Evolutionary conservation across 106 monocot genomes (phyloP), one percentile per base, ranked within the genome.

Genomic region (Agapanthus africanus): DNA sequence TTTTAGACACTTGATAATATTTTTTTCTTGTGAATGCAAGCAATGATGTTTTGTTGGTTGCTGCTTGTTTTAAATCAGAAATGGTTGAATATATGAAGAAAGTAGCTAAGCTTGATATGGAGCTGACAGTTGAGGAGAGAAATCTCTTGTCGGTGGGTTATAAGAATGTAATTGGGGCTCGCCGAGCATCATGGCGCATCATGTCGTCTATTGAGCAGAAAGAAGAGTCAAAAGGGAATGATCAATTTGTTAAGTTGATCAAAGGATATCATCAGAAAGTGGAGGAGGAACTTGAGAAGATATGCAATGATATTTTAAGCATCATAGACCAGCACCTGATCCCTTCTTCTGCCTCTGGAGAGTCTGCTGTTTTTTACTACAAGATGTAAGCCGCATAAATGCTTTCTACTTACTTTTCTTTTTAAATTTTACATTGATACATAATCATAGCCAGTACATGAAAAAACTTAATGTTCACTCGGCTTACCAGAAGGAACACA

Each of bases 171-270:
- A 79, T 74, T 27, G 79, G 79, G 23, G 73, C 79, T 39, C 79
- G 69, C 22, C 61, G 79, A 27, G 79, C 79, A 54, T 79, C 79
- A 23, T 74, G 79, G 79, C 70, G 79, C 51, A 79, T 79, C 23
- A 70, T 79, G 79, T 79, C 79, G 28, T 79, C 79, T 3, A 79
- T 79, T 57, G 79, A 79, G 40, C 74, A 79, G 74, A 79, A 79
- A 44, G 70, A 79, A 63, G 79, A 74, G 40, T 79, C 79, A 23
- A 79, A 79, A 63, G 64, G 70, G 54, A 79, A 79, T 56, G 74
- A 79, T 11, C 49, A 69, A 31, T 74, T 74, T 65, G 79, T 70
- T 36, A 79, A 65, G 22, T 30, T 73, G 26, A 74, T 79, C 7
- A 69, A 74, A 70, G 69, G 70, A 22, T 79, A 79, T 70, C 64